Base-by-base conservation (phyloP, 1,139 yeast genomes). In the Kurtzmaniella quercitrusa region DNA sequence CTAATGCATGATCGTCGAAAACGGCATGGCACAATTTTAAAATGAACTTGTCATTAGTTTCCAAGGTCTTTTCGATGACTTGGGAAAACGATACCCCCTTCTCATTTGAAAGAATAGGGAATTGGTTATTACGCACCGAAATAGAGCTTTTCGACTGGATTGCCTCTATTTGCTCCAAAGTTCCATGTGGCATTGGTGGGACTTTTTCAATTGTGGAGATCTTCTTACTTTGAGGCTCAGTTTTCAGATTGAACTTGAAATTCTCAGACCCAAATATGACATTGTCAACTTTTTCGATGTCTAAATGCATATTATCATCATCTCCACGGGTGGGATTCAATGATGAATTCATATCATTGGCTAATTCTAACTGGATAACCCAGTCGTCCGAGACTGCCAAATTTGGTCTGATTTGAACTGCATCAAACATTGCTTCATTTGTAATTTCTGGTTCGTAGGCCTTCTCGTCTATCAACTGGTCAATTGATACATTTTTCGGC, bases 381-480 rank as follows among this genome's bases (percentile, higher is more conserved):
- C 93, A 85, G 50, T 81, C 75, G 35, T 70, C 69, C 2, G 86
- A 71, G 0, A 72, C 67, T 1, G 82, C 76, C 34, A 80, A 64
- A 34, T 68, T 63, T 2, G 70, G 64, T 37, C 57, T 54, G 8
- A 55, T 56, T 46, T 59, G 65, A 36, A 71, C 62, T 4, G 45
- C 51, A 39, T 66, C 62, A 49, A 71, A 71, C 1, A 56, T 56
- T 5, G 53, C 50, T 5, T 62, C 71, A 43, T 64, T 61, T 1
- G 57, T 46, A 17, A 72, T 57, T 60, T 65, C 82, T 0, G 93
- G 93, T 59, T 85, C 94, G 52, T 77, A 84, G 1, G 80, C 84
- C 53, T 80, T 83, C 49, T 82, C 86, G 41, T 76, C 70, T 7
- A 81, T 71, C 14, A 81, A 66, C 11, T 69, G 71, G 41, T 60